phyloP scores from a whole-genome alignment of 1,139 yeast species.

The Protomyces arabidopsidicola region DNA sequence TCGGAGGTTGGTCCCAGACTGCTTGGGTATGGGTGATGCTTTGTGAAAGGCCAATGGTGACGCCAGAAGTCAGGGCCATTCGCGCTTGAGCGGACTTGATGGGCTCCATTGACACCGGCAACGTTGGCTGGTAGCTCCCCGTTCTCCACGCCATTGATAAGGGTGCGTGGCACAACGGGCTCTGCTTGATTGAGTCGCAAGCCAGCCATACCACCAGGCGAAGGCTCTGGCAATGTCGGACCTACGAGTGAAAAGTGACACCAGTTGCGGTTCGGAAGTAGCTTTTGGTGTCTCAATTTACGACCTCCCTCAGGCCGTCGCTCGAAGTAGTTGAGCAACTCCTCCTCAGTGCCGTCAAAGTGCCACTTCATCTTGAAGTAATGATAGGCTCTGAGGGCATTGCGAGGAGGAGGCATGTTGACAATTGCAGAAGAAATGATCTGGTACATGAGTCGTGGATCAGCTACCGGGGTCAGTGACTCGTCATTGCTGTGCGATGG shows the following conservation, averaged over 20 bases:
- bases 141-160: slow-evolving; percentile 9
- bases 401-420: slow-evolving; percentile 87
- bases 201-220: neutral
- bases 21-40: slow-evolving; percentile 14
- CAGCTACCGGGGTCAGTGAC: slow-evolving; percentile 32
- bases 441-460: slow-evolving; percentile 64
- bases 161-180: neutral
- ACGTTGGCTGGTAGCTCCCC: slow-evolving; percentile 4
- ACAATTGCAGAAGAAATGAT: slow-evolving; percentile 84
- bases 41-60: slow-evolving; percentile 17
- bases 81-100: neutral
- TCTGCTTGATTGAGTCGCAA: neutral
- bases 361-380: slow-evolving; percentile 20
- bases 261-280: slow-evolving; percentile 23
- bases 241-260: slow-evolving; percentile 19
- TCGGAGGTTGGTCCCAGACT: slow-evolving; percentile 18
- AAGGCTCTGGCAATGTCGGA: neutral
- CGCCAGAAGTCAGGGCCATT: slow-evolving; percentile 24
- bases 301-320: slow-evolving; percentile 26
- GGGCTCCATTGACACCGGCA: neutral
- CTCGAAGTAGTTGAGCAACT: slow-evolving; percentile 13
- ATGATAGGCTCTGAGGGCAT: slow-evolving; percentile 54
- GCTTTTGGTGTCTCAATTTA: slow-evolving; percentile 14
- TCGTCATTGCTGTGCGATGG: neutral
- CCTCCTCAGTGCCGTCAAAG: slow-evolving; percentile 17